phyloP scores from a whole-genome alignment of 2,329 filamentous ascomycete species.

The Xylogone sp. region DNA sequence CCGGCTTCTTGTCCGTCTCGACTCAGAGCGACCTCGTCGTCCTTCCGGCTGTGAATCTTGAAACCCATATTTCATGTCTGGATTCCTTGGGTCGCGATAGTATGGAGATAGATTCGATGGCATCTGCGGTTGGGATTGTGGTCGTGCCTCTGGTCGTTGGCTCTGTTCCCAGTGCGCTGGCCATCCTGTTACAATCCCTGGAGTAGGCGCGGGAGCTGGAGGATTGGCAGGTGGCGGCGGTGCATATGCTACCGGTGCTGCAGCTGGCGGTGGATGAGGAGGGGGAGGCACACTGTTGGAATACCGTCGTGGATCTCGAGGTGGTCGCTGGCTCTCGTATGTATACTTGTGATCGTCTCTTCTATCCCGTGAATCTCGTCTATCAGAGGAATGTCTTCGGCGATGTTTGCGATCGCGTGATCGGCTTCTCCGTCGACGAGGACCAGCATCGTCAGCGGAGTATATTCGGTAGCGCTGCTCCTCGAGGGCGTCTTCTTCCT shows the following conservation, averaged over 20 bases:
- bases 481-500: constrained; percentile 19
- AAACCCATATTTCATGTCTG: constrained; percentile 3
- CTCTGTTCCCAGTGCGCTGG: constrained; percentile 18
- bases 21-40: background rate
- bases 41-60: background rate
- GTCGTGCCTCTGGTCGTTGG: background rate
- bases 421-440: constrained; percentile 8
- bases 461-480: constrained; percentile 20
- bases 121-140: background rate
- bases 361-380: constrained; percentile 4
- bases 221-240: constrained; percentile 7
- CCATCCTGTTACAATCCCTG: constrained; percentile 13
- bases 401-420: constrained; percentile 5
- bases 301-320: background rate
- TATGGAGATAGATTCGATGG: background rate
- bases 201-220: constrained; percentile 3
- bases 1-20: constrained; percentile 5
- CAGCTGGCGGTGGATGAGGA: background rate
- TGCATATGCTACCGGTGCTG: background rate
- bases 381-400: background rate
- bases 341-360: constrained; percentile 2
- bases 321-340: background rate
- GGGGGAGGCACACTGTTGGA: background rate
- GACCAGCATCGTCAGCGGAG: constrained; percentile 8
- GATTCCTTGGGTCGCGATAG: background rate